Evolutionary conservation across 2,329 filamentous ascomycete species (phyloP).

Genomic region (Cryphonectria nitschkei): DNA sequence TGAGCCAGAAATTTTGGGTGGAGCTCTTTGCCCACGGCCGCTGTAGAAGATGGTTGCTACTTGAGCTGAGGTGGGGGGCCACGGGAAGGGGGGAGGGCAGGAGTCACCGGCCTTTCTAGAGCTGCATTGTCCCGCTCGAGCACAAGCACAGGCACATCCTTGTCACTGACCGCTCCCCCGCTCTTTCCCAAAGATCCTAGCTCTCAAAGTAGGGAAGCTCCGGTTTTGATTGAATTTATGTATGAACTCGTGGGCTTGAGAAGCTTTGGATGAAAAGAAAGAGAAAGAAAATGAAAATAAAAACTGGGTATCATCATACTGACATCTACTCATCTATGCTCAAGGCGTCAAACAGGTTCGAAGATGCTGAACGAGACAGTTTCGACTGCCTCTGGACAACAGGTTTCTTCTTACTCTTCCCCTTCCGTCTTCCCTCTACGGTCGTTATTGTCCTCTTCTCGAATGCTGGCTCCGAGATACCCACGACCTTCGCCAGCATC

Average conservation of each 20-base stretch:
- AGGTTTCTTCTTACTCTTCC: neutral
- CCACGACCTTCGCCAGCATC: slow-evolving; percentile 1
- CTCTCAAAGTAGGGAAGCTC: no score
- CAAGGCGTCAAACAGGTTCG: slow-evolving; percentile 24
- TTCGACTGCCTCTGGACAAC: neutral
- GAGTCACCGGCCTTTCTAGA: neutral
- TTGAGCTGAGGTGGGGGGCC: neutral
- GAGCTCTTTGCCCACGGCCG: slow-evolving; percentile 6
- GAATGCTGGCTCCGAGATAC: neutral
- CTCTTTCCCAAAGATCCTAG: no score
- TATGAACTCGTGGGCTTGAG: no score
- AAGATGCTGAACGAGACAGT: neutral
- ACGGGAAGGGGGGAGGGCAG: neutral
- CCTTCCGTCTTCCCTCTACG: neutral
- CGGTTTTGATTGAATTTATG: no score
- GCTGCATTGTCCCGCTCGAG: no score
- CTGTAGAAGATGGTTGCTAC: neutral
- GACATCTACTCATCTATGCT: neutral
- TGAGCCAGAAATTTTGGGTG: slow-evolving; percentile 18
- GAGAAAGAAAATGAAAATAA: no score
- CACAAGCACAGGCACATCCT: neutral
- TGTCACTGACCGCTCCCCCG: neutral
- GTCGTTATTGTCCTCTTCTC: neutral
- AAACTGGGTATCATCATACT: neutral
- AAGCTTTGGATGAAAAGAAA: no score